phyloP scores from a whole-genome alignment of 1,284 basidiomycete genomes.

The Quambalaria eucalypti region DNA sequence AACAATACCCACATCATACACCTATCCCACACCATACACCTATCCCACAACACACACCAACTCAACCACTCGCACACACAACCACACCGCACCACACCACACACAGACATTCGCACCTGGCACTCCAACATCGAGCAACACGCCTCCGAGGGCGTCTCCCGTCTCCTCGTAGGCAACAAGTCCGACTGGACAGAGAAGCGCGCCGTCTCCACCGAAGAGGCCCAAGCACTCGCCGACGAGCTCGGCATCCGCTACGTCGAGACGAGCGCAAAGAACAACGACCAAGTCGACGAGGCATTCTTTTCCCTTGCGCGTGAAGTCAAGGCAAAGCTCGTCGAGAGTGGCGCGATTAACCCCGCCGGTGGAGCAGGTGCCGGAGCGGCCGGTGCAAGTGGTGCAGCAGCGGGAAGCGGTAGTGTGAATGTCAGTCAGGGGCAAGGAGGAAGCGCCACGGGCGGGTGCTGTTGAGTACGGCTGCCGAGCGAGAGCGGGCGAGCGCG shows the following conservation, averaged over 20 bases:
- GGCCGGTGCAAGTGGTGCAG: not conserved
- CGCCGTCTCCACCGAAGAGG: constrained; percentile 74
- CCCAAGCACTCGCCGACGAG: constrained; percentile 64
- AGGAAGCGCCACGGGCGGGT: not conserved
- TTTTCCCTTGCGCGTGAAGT: constrained; percentile 73
- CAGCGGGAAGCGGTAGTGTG: constrained; percentile 1
- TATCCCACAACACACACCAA: no score
- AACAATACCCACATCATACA: no score
- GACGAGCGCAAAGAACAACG: constrained; percentile 93
- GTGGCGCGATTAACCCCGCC: constrained; percentile 35
- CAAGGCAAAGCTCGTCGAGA: constrained; percentile 91
- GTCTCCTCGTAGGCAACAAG: constrained; percentile 98
- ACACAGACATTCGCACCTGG: constrained; percentile 92
- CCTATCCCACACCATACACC: no score
- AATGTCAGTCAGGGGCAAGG: not conserved
- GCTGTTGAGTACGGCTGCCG: not conserved
- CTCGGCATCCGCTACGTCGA: constrained; percentile 93
- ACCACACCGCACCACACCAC: no score
- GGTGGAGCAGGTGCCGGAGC: constrained; percentile 1
- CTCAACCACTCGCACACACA: no score
- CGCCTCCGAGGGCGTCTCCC: constrained; percentile 96
- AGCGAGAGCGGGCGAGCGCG: no score
- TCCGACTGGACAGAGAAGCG: constrained; percentile 97
- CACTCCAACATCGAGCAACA: constrained; percentile 97
- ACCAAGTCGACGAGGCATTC: constrained; percentile 97